A percentile compares a stretch with the other conserved stretches of the same genome.
Conservation (phyloP, 2,329 filamentous ascomycete species). For the Verticillium zaregamsianum region DNA sequence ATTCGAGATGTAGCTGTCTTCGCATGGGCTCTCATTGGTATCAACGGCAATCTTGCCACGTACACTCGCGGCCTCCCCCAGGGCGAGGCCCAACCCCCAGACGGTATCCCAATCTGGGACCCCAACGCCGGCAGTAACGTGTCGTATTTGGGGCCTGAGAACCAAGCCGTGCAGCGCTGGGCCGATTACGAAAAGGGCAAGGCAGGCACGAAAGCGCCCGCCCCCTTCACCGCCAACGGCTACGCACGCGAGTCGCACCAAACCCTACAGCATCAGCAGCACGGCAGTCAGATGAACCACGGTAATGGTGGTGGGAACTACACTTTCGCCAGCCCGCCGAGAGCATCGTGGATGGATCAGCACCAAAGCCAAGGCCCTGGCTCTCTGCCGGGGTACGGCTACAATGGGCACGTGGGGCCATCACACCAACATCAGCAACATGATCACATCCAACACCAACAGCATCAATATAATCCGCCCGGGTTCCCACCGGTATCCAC, state of each 20-base stretch:
- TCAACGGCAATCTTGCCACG: conserved; percentile 69
- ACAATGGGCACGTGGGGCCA: neutral
- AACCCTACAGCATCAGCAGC: conserved; percentile 3
- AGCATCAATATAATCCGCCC: neutral
- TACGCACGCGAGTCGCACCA: neutral
- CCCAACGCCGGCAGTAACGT: conserved; percentile 26
- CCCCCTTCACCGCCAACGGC: neutral
- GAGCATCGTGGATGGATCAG: neutral
- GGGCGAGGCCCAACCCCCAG: conserved; percentile 59
- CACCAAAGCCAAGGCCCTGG: neutral
- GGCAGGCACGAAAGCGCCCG: neutral
- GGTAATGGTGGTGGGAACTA: neutral
- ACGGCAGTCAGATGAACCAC: conserved; percentile 1
- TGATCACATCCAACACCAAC: neutral
- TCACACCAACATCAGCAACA: neutral
- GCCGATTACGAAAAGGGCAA: conserved; percentile 13
- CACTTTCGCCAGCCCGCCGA: neutral
- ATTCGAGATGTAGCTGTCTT: conserved; percentile 87
- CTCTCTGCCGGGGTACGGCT: neutral
- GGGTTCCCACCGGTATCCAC: neutral
- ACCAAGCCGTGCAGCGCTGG: conserved; percentile 27
- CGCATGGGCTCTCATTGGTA: conserved; percentile 76
- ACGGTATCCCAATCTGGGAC: conserved; percentile 59
- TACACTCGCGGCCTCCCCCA: conserved; percentile 58
- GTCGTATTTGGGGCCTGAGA: conserved; percentile 29